Percentiles rank a stretch among this genome's conserved stretches.
These are phyloP conservation scores for Ligustrum vulgare DNA, from an alignment of 257 asterid genomes.

Conservation along the genomic window DNA sequence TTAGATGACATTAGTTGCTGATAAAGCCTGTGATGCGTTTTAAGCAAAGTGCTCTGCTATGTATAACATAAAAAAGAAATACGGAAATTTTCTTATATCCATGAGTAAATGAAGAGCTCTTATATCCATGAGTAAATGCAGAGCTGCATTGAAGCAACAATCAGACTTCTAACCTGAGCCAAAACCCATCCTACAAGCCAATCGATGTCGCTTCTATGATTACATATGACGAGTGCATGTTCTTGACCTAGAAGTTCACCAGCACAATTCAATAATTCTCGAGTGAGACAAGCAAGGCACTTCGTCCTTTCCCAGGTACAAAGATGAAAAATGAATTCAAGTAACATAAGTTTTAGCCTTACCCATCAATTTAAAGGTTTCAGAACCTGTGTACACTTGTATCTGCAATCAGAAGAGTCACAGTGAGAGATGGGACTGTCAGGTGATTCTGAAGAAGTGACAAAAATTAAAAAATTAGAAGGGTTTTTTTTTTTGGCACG, in stretches of 20 bases:
- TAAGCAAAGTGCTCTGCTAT: not conserved
- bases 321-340: not conserved
- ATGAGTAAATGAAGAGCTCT: not conserved
- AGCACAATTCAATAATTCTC: slow-evolving; percentile 18
- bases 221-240: slow-evolving; percentile 83
- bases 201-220: slow-evolving; percentile 94
- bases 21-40: not conserved
- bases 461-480: slow-evolving; percentile 5
- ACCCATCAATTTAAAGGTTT: slow-evolving; percentile 76
- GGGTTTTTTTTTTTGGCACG: not conserved
- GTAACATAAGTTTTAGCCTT: slow-evolving; percentile 23
- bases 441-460: slow-evolving; percentile 23
- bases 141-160: slow-evolving; percentile 23
- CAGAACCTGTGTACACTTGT: slow-evolving; percentile 67
- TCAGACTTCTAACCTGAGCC: slow-evolving; percentile 70
- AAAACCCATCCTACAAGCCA: slow-evolving; percentile 99
- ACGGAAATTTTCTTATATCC: not conserved
- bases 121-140: slow-evolving; percentile 2
- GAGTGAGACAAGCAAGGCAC: slow-evolving; percentile 14
- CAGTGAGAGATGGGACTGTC: slow-evolving; percentile 19
- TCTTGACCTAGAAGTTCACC: slow-evolving; percentile 69
- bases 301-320: not conserved
- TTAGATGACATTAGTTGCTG: not conserved
- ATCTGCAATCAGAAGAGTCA: slow-evolving; percentile 53
- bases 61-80: not conserved